Evolutionary conservation across 1,139 yeast species (phyloP).

Genomic region (Suhomyces wounanorum): DNA sequence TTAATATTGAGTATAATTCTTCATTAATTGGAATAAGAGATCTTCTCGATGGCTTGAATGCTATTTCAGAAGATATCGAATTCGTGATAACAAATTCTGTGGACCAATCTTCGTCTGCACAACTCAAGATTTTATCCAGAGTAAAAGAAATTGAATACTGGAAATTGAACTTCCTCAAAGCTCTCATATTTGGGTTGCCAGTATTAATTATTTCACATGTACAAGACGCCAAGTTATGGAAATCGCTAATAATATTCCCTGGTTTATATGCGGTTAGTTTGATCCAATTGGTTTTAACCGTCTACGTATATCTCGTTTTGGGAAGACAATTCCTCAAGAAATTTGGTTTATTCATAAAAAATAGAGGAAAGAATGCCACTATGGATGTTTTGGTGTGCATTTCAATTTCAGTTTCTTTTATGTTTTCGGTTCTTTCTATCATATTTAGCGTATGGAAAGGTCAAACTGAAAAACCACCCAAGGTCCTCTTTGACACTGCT

Average conservation of each 20-base stretch:
- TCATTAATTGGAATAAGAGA: constrained; percentile 55
- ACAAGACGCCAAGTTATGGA: constrained; percentile 36
- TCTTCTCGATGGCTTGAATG: constrained; percentile 47
- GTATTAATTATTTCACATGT: constrained; percentile 59
- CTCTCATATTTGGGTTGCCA: constrained; percentile 63
- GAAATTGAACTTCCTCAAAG: constrained; percentile 54
- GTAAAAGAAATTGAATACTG: constrained; percentile 73
- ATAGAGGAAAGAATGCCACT: constrained; percentile 68
- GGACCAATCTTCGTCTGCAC: constrained; percentile 55
- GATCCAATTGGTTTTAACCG: constrained; percentile 60
- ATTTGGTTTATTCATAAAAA: constrained; percentile 64
- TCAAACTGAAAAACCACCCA: constrained; percentile 52
- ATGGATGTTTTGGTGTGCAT: constrained; percentile 92
- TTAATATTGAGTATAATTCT: constrained; percentile 49
- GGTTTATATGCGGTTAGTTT: constrained; percentile 64
- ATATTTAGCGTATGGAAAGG: constrained; percentile 43
- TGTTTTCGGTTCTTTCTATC: constrained; percentile 69
- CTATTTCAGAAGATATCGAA: constrained; percentile 24
- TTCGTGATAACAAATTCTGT: constrained; percentile 47
- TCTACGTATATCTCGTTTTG: constrained; percentile 68
- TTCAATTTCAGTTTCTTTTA: constrained; percentile 78
- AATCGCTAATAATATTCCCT: constrained; percentile 31
- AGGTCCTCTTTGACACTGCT: constrained; percentile 82
- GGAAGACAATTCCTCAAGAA: constrained; percentile 67
- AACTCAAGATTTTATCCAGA: constrained; percentile 67